phyloP scores from a whole-genome alignment of 495 filamentous ascomycete genomes.

The Penicillium turbatum region DNA sequence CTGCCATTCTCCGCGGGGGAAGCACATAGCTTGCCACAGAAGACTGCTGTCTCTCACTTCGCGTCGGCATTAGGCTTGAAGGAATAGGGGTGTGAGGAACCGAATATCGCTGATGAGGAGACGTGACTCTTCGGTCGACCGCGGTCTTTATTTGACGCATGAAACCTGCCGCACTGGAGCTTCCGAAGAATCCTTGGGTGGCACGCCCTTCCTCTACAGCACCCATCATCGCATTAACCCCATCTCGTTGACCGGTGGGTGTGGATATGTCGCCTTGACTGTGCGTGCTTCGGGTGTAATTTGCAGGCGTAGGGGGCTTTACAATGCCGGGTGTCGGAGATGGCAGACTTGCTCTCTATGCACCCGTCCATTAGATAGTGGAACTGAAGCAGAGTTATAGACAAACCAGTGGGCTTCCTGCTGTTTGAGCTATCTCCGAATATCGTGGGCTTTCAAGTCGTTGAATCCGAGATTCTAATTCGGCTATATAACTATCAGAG shows the following conservation, averaged over 20 bases:
- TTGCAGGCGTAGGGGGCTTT: not conserved
- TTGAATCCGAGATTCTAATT: conserved; percentile 29
- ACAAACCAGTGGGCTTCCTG: conserved; percentile 17
- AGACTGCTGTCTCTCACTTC: conserved; percentile 8
- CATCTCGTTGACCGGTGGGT: conserved; percentile 7
- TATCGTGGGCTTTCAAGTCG: conserved; percentile 21
- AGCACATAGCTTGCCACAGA: conserved; percentile 30
- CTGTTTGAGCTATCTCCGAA: not conserved
- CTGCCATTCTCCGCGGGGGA: conserved; percentile 37
- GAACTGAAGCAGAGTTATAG: not conserved
- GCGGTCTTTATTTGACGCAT: conserved; percentile 39
- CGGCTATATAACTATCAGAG: conserved; percentile 24
- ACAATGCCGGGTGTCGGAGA: not conserved
- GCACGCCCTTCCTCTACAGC: conserved; percentile 33
- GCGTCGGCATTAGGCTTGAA: conserved; percentile 15
- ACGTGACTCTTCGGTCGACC: conserved; percentile 29
- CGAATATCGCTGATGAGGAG: conserved; percentile 18
- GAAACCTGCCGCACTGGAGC: conserved; percentile 36
- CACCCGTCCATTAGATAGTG: not conserved
- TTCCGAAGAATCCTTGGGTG: conserved; percentile 36
- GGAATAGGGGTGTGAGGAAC: conserved; percentile 9
- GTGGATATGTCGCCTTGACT: not conserved
- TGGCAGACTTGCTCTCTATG: not conserved
- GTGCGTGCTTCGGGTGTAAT: not conserved
- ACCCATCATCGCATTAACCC: conserved; percentile 41